Evolutionary conservation across 352 stramenopile genomes (phyloP), one percentile per base, ranked within the genome.

Genomic region (Phytopythium cucurbitacearum): DNA sequence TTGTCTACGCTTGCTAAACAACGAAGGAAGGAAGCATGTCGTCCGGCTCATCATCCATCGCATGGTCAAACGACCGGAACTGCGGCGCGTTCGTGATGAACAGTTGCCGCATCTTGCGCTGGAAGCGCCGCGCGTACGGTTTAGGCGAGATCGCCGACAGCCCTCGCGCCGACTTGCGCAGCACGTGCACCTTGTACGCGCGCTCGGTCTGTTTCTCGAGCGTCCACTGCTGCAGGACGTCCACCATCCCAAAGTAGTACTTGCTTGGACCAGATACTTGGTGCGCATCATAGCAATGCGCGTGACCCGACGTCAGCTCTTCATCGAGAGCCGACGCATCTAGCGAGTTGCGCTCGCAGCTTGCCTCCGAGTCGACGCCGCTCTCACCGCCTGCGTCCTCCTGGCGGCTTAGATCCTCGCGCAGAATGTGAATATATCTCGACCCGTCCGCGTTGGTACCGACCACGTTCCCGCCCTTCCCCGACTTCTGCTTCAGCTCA

Each of bases 161-260:
- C 1, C 85, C 85, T n/a, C 80, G 77, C 0, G 60, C 48, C 0
- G 76, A 75, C 41, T 94, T 92, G 10, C 76, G 77, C 3, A 94
- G 67, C 34, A 96, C 67, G 43, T 80, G 68, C 28, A 94, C 80
- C 46, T 96, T 96, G 62, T 94, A 94, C 10, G 79, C 62, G 46
- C 80, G 80, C 62, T 97, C 89, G 4, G 69, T 49, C 40, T 87
- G 76, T 55, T 97, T 97, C 0, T 57, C 38, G 0, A 92, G 53
- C 5, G 84, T 96, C 85, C 85, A 97, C 54, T 85, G 70, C 67
- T 97, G 89, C 42, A 97, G 61, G 10, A 97, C 88, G 52, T 97
- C 89, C 2, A 97, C 91, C 4, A 97, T 63, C 0, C 89, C 89
- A 47, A 97, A 83, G 76, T 95, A 96, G 53, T 96, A 97, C 51